Evolutionary conservation across 257 asterid species (phyloP), one percentile per base, ranked within the genome.

Genomic region (Ehretia macrophylla): DNA sequence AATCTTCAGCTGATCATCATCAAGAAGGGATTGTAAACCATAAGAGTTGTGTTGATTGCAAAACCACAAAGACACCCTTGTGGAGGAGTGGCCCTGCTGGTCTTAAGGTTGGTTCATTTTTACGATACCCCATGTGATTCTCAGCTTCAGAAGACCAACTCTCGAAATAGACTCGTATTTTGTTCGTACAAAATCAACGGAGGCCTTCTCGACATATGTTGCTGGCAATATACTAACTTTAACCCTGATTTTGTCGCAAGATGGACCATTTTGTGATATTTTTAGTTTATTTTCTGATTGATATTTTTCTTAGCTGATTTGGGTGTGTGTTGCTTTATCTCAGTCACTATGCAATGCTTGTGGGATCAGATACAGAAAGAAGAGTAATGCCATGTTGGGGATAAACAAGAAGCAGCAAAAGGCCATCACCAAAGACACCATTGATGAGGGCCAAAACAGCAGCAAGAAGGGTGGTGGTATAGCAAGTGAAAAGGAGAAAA

Each of bases 31-130:
- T 27, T 44, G 70, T 37, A 64, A 65, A 4, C 21, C 63, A 62
- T 56, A 83, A 70, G 70, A 58, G 51, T 21, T 87, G 96, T 63
- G 71, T 68, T 56, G 78, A 72, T 67, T 87, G 96, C 75, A 82
- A 70, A 59, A 78, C 90, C 52, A 81, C 92, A 6, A 79, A 70
- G 49, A 88, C 96, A 11, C 96, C 96, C 37, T 58, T 85, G 22
- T 87, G 96, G 96, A 77, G 96, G 69, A 61, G 77, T 62, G 96
- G 94, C 21, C 96, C 96, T 3, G 44, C 76, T 8, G 94, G 96
- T 45, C 94, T 84, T 44, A 85, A 83, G 89, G 94, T 87, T 49
- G 59, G 16, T 12, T 58, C n/a, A 6, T 5, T 55, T 17, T 11
- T 10, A 0, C 8, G n/a, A n/a, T n/a, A n/a, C n/a, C n/a, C n/a